These are phyloP conservation scores for Byssoonygena ceratinophila DNA, from an alignment of 2,329 filamentous ascomycete genomes.

Conservation along the genomic window DNA sequence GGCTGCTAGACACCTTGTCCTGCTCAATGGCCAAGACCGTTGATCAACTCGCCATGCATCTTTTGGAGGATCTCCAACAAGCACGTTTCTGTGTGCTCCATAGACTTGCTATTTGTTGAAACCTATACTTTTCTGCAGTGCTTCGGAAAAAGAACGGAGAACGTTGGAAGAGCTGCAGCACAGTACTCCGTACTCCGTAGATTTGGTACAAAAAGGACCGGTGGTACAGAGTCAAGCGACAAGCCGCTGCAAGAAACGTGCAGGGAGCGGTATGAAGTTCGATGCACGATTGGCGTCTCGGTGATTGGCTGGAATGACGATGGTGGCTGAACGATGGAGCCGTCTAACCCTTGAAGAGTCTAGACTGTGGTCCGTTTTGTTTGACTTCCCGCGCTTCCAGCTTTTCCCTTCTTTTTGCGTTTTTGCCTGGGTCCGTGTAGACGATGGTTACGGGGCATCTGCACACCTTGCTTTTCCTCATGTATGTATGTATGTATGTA, in stretches of 20 bases:
- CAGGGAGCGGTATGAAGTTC: background rate
- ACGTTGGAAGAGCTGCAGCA: no score
- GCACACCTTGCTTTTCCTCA: background rate
- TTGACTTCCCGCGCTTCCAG: slow-evolving; percentile 3
- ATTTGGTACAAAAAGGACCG: no score
- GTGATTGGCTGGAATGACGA: slow-evolving; percentile 1
- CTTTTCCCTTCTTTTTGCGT: background rate
- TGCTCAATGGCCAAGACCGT: slow-evolving; percentile 74
- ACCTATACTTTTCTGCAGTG: no score
- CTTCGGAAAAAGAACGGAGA: no score
- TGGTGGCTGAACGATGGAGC: background rate
- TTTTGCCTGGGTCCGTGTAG: background rate
- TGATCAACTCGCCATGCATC: slow-evolving; percentile 13
- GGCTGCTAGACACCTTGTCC: slow-evolving; percentile 68
- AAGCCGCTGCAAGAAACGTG: no score
- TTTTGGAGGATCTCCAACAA: background rate
- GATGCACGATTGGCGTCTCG: background rate
- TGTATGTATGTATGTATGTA: no score
- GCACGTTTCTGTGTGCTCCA: background rate
- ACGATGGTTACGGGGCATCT: background rate
- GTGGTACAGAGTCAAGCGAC: no score
- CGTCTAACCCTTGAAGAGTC: background rate
- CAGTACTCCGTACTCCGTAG: no score
- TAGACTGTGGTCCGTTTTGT: background rate
- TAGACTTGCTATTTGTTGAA: no score